Conservation (phyloP, 2,329 filamentous ascomycete species). For the Aspergillus thermomutatus region DNA sequence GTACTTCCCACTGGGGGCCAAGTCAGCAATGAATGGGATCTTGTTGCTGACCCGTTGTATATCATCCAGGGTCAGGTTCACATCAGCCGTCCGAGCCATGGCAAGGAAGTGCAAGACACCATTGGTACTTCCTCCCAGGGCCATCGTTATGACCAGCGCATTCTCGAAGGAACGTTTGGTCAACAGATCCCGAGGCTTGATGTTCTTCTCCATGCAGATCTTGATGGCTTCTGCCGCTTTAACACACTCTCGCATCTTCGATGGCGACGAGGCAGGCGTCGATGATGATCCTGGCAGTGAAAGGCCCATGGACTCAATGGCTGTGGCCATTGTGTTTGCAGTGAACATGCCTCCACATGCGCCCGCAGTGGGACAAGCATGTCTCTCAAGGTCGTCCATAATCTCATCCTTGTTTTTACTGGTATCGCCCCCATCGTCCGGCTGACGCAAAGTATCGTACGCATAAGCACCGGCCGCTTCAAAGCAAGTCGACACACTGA, state of each 20-base stretch:
- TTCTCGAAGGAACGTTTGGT: conserved; percentile 83
- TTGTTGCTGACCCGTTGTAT: conserved; percentile 77
- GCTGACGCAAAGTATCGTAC: conserved; percentile 70
- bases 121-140: conserved; percentile 86
- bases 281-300: conserved; percentile 79
- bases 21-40: conserved; percentile 80
- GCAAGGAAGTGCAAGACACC: conserved; percentile 84
- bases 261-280: conserved; percentile 73
- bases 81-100: conserved; percentile 81
- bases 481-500: conserved; percentile 88
- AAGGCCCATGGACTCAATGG: conserved; percentile 84
- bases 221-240: conserved; percentile 76
- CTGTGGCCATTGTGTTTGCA: conserved; percentile 89
- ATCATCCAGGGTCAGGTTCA: conserved; percentile 75
- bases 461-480: conserved; percentile 80
- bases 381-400: conserved; percentile 74
- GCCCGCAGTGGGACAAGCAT: conserved; percentile 74
- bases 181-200: conserved; percentile 74
- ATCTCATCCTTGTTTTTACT: conserved; percentile 72
- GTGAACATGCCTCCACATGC: conserved; percentile 94
- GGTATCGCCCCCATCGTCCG: conserved; percentile 60
- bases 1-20: conserved; percentile 79
- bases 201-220: conserved; percentile 75
- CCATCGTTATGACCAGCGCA: conserved; percentile 85
- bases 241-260: conserved; percentile 83